Conservation (phyloP, 2,329 filamentous ascomycete genomes). For the Teratosphaeria destructans region DNA sequence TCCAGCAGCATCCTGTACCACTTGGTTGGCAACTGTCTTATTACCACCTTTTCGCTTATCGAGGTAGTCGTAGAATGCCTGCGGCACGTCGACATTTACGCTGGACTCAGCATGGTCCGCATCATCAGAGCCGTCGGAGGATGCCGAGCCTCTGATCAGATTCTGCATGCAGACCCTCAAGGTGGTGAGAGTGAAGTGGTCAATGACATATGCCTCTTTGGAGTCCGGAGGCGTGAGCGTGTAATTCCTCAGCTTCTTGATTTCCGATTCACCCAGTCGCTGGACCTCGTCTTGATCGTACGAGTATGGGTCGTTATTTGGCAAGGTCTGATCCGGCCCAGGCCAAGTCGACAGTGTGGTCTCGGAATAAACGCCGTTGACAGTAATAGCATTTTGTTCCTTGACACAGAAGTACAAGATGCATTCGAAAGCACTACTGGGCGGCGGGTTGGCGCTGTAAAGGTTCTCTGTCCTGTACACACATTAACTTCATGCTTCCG, state of each 20-base stretch:
- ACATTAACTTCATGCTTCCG: too few relatives aligned
- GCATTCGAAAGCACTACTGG: not conserved
- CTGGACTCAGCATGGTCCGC: too few relatives aligned
- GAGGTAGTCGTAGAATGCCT: not conserved
- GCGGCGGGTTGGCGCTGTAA: too few relatives aligned
- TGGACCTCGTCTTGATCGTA: not conserved
- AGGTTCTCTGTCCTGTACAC: too few relatives aligned
- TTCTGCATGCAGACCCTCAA: not conserved
- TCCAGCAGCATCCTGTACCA: not conserved
- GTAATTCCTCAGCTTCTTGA: not conserved
- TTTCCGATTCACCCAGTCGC: not conserved
- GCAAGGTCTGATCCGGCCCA: not conserved
- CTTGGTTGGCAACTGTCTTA: not conserved
- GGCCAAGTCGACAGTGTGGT: not conserved
- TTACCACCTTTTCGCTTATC: not conserved
- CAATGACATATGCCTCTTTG: not conserved
- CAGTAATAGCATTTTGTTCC: not conserved
- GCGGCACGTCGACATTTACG: not conserved
- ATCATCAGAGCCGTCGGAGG: not conserved
- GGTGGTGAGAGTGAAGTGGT: not conserved
- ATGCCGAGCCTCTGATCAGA: not conserved
- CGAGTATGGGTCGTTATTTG: not conserved
- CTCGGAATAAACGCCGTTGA: not conserved
- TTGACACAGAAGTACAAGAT: not conserved
- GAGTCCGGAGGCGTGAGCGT: not conserved